Evolutionary conservation across 2,329 filamentous ascomycete species (phyloP), one percentile per base, ranked within the genome.

Genomic region (Escovopsis sp.): DNA sequence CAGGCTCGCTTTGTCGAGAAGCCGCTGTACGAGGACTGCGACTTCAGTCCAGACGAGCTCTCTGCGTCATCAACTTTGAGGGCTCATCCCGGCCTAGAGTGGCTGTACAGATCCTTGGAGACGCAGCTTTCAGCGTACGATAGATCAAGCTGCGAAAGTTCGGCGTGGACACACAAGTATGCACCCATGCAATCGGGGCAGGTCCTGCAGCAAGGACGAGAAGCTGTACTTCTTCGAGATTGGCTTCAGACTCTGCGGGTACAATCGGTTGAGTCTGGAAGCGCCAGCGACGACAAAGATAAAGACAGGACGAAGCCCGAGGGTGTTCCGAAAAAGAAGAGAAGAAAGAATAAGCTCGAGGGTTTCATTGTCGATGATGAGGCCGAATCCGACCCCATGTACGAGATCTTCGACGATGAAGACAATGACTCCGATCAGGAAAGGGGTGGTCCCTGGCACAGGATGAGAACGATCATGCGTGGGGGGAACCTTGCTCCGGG

Each of bases 81-180:
- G 41, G 49, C 56, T 4, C 80, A 87, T 56, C 68, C 79, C 10
- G 73, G 76, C 15, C 58, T 91, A 38, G 52, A 58, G 11, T 66
- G 68, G 2, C 64, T 86, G 2, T 84, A 79, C 51, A 58, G 66
- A 3, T 67, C 69, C 0, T 68, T 95, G 30, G 62, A 68, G 37
- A 69, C 67, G 1, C 69, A 69, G 0, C 66, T 88, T 11, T 88
- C 84, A 4, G 79, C 88, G 1, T 95, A 88, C 53, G 91, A 98
- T 57, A 73, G 66, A 47, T 83, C 80, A 8, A 72, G 71, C 40
- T 94, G 83, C 51, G 89, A 96, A 55, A 68, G 67, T 2, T 62
- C 72, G 26, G 62, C 76, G 8, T 98, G 91, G 91, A 59, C 70
- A 2, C 80, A 89, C 35, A 95, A 96, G 54, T 94, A 96, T 61